These are phyloP conservation scores for Pichia sporocuriosa DNA, from an alignment of 805 yeast species.

Conservation along the genomic window DNA sequence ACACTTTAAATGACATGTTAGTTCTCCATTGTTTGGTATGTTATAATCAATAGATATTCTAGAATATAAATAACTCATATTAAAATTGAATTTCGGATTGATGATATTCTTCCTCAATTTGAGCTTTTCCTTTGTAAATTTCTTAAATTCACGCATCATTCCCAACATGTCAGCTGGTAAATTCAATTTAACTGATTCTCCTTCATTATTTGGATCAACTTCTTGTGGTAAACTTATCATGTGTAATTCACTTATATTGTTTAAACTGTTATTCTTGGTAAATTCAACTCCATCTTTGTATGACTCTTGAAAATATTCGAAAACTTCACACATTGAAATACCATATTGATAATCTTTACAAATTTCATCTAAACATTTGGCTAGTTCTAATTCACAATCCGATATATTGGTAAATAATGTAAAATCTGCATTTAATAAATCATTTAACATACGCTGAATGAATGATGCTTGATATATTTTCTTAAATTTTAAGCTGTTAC, in stretches of 20 bases:
- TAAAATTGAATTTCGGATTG: background rate
- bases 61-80: background rate
- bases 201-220: background rate
- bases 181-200: background rate
- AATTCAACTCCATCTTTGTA: no score
- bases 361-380: background rate
- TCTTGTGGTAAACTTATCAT: background rate
- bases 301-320: background rate
- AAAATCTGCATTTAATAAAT: background rate
- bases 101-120: background rate
- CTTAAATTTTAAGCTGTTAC: background rate
- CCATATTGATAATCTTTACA: background rate
- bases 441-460: slow-evolving; percentile 2
- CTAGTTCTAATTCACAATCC: slow-evolving; percentile 7
- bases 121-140: background rate
- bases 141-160: background rate
- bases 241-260: background rate
- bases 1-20: background rate
- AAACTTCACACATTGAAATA: background rate
- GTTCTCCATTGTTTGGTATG: background rate
- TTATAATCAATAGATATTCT: background rate
- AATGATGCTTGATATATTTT: background rate
- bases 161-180: background rate
- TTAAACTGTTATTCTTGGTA: no score
- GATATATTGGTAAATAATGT: slow-evolving; percentile 3